These are phyloP conservation scores for Ceratorhiza oryzae-sativae DNA, from an alignment of 1,284 basidiomycete genomes.

Conservation along the genomic window DNA sequence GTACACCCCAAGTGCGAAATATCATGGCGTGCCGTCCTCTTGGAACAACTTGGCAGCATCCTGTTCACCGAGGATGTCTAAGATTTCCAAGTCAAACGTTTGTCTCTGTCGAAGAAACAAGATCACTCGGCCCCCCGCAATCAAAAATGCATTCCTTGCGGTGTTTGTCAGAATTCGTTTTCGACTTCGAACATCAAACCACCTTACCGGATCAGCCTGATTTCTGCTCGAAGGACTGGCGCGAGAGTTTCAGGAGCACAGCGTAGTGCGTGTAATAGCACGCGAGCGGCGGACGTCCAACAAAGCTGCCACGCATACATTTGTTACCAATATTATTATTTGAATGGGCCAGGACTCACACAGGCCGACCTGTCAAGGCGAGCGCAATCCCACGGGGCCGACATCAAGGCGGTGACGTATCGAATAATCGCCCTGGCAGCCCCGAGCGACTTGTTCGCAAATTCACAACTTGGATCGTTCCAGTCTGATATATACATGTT, in stretches of 20 bases:
- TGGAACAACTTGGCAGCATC: conserved; percentile 26
- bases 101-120: conserved; percentile 13
- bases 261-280: background rate
- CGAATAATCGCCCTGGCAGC: conserved; percentile 6
- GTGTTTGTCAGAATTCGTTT: background rate
- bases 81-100: conserved; percentile 1
- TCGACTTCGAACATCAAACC: background rate
- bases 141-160: conserved; percentile 1
- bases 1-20: background rate
- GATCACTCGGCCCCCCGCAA: conserved; percentile 15
- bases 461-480: conserved; percentile 33
- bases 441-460: conserved; percentile 6
- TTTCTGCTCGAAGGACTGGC: conserved; percentile 27
- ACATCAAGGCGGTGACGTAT: background rate
- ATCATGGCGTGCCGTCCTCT: background rate
- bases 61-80: background rate
- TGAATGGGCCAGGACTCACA: conserved; percentile 1
- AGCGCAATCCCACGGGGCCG: conserved; percentile 12
- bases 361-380: conserved; percentile 8
- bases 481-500: conserved; percentile 11
- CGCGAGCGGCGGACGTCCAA: conserved; percentile 7
- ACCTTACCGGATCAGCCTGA: conserved; percentile 15
- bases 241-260: conserved; percentile 28
- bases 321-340: background rate
- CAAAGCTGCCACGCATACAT: background rate